Percentiles rank a stretch among this genome's conserved stretches.
These are phyloP conservation scores for Dittrichia graveolens DNA, from an alignment of 129 eudicot species.

Conservation along the genomic window DNA sequence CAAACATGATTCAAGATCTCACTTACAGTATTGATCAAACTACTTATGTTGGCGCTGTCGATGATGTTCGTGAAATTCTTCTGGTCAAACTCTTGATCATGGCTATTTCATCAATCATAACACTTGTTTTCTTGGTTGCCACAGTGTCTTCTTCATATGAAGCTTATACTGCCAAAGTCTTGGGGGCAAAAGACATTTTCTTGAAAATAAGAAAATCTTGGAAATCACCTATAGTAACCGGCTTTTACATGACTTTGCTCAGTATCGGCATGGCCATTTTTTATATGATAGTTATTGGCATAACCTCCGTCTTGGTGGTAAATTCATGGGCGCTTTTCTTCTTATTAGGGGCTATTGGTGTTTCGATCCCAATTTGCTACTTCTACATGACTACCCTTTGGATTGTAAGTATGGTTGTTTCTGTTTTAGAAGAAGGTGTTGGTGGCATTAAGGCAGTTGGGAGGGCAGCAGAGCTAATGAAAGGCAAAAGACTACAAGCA, in stretches of 20 bases:
- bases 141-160: constrained; percentile 32
- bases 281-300: constrained; percentile 17
- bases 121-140: constrained; percentile 34
- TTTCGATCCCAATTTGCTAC: constrained; percentile 33
- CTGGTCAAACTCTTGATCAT: constrained; percentile 25
- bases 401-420: constrained; percentile 43
- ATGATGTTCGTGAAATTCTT: constrained; percentile 27
- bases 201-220: constrained; percentile 23
- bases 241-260: constrained; percentile 40
- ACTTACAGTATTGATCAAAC: background rate
- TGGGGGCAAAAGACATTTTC: constrained; percentile 34
- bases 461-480: constrained; percentile 39
- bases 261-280: constrained; percentile 26
- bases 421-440: constrained; percentile 30
- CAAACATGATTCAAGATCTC: constrained; percentile 21
- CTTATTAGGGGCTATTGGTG: constrained; percentile 21
- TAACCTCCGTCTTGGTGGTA: constrained; percentile 16
- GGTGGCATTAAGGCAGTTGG: constrained; percentile 38
- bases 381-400: constrained; percentile 31
- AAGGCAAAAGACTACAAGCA: constrained; percentile 36
- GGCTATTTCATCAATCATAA: constrained; percentile 16
- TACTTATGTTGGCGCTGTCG: background rate
- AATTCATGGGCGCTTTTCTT: constrained; percentile 28
- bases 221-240: constrained; percentile 33
- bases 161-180: constrained; percentile 42